phyloP scores from a whole-genome alignment of 208 protist genomes.

The Phytomonas sp. region DNA sequence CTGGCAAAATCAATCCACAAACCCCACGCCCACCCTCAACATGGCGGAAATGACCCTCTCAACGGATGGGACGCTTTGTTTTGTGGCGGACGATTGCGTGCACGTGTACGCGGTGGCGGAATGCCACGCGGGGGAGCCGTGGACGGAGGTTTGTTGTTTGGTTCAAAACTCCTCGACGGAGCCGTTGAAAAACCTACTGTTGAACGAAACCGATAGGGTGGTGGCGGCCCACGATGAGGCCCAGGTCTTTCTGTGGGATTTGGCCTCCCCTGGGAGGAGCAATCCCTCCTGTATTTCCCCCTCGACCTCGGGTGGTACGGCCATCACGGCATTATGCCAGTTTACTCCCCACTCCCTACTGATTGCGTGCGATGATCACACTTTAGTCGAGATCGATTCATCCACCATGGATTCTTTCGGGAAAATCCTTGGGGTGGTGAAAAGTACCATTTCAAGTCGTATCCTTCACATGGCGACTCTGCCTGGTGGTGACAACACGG shows the following conservation, averaged over 20 bases:
- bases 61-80: constrained; percentile 59
- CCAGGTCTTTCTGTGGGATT: constrained; percentile 56
- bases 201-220: constrained; percentile 22
- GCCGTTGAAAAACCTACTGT: constrained; percentile 31
- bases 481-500: neutral
- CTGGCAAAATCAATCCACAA: constrained; percentile 72
- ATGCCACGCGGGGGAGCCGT: constrained; percentile 45
- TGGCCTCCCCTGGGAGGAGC: constrained; percentile 16
- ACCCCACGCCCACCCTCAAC: constrained; percentile 40
- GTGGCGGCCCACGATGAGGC: constrained; percentile 31
- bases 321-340: constrained; percentile 47
- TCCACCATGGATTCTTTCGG: neutral
- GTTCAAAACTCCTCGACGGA: constrained; percentile 41
- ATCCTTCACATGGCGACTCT: constrained; percentile 15
- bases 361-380: constrained; percentile 25
- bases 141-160: constrained; percentile 41
- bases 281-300: neutral
- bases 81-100: constrained; percentile 73
- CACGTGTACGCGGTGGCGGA: constrained; percentile 45
- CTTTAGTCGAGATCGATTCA: constrained; percentile 37
- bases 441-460: constrained; percentile 1
- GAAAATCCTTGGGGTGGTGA: constrained; percentile 12
- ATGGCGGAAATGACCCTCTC: constrained; percentile 49
- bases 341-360: constrained; percentile 40
- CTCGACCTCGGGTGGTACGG: constrained; percentile 2